These are phyloP conservation scores for Paraphaeosphaeria minitans DNA, from an alignment of 2,329 filamentous ascomycete genomes.

Conservation along the genomic window DNA sequence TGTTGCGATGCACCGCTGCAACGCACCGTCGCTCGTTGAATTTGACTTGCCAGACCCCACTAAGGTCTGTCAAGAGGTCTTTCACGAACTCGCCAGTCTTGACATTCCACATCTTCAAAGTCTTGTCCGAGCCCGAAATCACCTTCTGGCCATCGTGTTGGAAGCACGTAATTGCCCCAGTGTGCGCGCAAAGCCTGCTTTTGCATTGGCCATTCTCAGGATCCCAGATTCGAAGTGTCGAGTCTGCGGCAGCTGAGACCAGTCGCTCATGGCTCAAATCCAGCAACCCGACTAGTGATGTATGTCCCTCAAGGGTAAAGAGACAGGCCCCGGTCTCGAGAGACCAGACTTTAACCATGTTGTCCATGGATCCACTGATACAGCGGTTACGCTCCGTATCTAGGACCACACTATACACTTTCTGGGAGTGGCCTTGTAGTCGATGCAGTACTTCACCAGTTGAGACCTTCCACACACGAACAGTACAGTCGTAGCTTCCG, in stretches of 20 bases:
- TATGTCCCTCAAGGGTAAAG: slow-evolving; percentile 90
- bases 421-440: slow-evolving; percentile 83
- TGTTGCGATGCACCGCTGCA: slow-evolving; percentile 91
- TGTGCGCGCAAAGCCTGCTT: slow-evolving; percentile 88
- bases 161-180: slow-evolving; percentile 97
- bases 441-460: slow-evolving; percentile 87
- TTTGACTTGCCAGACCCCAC: slow-evolving; percentile 98
- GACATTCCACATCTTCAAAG: slow-evolving; percentile 98
- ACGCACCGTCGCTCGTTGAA: slow-evolving; percentile 96
- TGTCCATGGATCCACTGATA: slow-evolving; percentile 98
- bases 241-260: slow-evolving; percentile 94
- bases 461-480: slow-evolving; percentile 96
- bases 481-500: slow-evolving; percentile 93
- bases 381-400: slow-evolving; percentile 91
- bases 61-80: slow-evolving; percentile 89
- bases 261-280: slow-evolving; percentile 88
- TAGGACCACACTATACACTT: slow-evolving; percentile 96
- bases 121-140: slow-evolving; percentile 93
- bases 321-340: slow-evolving; percentile 83
- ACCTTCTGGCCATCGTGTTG: slow-evolving; percentile 97
- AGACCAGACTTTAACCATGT: slow-evolving; percentile 96
- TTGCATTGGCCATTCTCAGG: slow-evolving; percentile 90
- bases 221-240: slow-evolving; percentile 95
- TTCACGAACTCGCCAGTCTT: slow-evolving; percentile 89
- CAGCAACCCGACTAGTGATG: slow-evolving; percentile 86